Base-by-base conservation (phyloP, 2,329 filamentous ascomycete genomes). In the Botrytis byssoidea region DNA sequence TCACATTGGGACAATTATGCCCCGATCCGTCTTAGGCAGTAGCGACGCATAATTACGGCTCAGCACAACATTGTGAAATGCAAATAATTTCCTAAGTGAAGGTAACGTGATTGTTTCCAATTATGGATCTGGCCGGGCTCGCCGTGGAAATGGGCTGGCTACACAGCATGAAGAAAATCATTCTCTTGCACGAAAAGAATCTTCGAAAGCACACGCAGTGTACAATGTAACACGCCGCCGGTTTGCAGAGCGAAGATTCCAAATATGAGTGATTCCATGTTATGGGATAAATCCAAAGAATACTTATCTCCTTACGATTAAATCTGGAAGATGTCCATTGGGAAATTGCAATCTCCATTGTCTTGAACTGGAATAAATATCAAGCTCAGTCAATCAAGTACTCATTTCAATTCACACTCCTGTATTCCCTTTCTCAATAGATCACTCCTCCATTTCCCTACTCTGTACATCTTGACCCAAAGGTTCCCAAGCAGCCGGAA, bases 101-200 rank as follows among this genome's bases (percentile, higher is more conserved):
- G 40, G 35, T 44, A 66, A 72, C 46, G 35, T 65, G 37, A 57
- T 32, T n/a, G 42, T 42, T 51, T 59, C 63, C 61, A 72, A 61
- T 60, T 51, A 48, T 44, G 70, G 51, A 22, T 51, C 32, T 63
- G 42, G 22, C 69, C 51, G 71, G 71, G 51, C 61, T 69, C 63
- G 63, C 71, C 71, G 70, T 60, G 42, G 29, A 32, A n/a, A 61
- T 72, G 48, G 48, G 48, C 42, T 42, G 61, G 71, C 20, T 37
- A 48, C 64, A 73, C 63, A 59, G 40, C 71, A 61, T 42, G 35
- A 35, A 66, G 40, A 59, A 59, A 44, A 32, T 66, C 9, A 29
- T 60, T 72, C 64, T 48, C 29, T 72, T 59, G 61, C 32, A 72
- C 63, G 40, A 68, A 68, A 60, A 59, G 70, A 72, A 66, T 42